Percentiles rank a stretch among this genome's conserved stretches.
Evolutionary conservation across 805 yeast species (phyloP).

Genomic region (Sugiyamaella floridensis): DNA sequence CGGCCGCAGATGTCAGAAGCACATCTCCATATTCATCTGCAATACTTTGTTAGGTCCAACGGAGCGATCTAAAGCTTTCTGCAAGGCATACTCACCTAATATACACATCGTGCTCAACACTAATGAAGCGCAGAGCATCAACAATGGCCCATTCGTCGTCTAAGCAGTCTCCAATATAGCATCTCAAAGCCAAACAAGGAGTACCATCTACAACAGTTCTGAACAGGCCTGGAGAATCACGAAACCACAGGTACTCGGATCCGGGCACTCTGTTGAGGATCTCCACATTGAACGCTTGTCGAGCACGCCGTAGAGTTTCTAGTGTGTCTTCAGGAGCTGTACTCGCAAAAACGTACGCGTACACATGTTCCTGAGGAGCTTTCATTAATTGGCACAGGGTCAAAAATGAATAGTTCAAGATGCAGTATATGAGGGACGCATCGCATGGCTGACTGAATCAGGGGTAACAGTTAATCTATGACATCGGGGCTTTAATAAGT

Average conservation of each 20-base stretch:
- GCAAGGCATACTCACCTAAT: conserved; percentile 13
- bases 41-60: conserved; percentile 9
- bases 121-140: conserved; percentile 20
- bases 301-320: not conserved
- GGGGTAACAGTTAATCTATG: too few species aligned
- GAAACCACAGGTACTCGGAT: not conserved
- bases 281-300: not conserved
- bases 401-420: too few species aligned
- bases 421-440: too few species aligned
- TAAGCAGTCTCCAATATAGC: conserved; percentile 23
- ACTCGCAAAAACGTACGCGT: not conserved
- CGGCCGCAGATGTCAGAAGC: conserved; percentile 44
- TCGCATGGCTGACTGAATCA: too few species aligned
- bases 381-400: too few species aligned
- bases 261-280: not conserved
- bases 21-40: conserved; percentile 54
- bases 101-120: conserved; percentile 12
- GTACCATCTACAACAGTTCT: not conserved
- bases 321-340: not conserved
- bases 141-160: conserved; percentile 30
- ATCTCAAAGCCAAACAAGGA: not conserved
- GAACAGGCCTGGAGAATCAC: not conserved
- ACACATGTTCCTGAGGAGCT: too few species aligned
- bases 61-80: not conserved
- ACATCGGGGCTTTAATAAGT: too few species aligned